Conservation (phyloP, 345 rosid species). For the Brassica juncea region DNA sequence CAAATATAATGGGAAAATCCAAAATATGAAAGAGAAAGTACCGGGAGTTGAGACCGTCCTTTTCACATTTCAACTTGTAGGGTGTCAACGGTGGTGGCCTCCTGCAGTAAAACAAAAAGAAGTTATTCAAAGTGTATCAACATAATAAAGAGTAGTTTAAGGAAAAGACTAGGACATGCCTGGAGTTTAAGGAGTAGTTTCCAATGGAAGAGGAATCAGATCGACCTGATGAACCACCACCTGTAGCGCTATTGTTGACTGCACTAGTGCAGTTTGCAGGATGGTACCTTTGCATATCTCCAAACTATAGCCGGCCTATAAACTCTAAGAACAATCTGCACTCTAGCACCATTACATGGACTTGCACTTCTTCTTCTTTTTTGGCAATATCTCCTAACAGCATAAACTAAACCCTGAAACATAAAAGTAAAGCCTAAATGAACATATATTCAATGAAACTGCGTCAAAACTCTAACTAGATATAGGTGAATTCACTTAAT, state of each 20-base stretch:
- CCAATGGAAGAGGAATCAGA: constrained; percentile 77
- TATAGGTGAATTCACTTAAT: background rate
- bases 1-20: background rate
- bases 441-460: background rate
- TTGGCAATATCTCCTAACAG: constrained; percentile 33
- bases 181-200: constrained; percentile 65
- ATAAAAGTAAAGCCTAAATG: constrained; percentile 6
- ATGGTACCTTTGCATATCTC: constrained; percentile 99
- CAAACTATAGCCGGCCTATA: constrained; percentile 76
- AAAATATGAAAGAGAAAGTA: constrained; percentile 40
- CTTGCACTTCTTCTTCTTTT: constrained; percentile 11
- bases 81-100: constrained; percentile 64
- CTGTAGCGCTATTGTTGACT: constrained; percentile 77
- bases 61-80: constrained; percentile 93
- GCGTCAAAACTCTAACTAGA: background rate
- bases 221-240: constrained; percentile 68
- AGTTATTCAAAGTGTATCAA: constrained; percentile 31
- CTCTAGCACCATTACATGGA: constrained; percentile 29
- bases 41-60: constrained; percentile 86
- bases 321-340: constrained; percentile 47
- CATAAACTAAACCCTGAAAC: constrained; percentile 39
- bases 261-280: constrained; percentile 89
- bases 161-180: constrained; percentile 48
- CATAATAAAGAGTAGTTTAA: constrained; percentile 20
- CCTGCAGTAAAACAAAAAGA: constrained; percentile 52